Evolutionary conservation across 164 flowering plant species (phyloP).

Genomic region (Aristolochia fimbriata): DNA sequence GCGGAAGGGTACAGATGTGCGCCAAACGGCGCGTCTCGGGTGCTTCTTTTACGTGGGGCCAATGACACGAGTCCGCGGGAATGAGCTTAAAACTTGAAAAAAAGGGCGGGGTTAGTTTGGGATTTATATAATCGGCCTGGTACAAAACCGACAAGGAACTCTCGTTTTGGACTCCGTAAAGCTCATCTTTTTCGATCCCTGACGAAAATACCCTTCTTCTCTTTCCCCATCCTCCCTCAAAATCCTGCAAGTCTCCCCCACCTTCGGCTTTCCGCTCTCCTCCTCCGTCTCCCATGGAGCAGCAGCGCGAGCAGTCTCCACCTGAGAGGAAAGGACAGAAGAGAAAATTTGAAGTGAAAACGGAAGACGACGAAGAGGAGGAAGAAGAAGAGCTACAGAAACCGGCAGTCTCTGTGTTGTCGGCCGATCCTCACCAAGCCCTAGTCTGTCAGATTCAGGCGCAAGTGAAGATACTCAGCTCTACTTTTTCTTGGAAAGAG

Average conservation of each 20-base stretch:
- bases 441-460: constrained; percentile 31
- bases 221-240: constrained; percentile 1
- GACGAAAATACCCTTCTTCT: not conserved
- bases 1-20: no score
- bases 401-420: constrained; percentile 15
- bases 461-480: constrained; percentile 47
- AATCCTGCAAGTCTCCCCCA: constrained; percentile 3
- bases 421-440: constrained; percentile 27
- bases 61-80: no score
- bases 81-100: no score
- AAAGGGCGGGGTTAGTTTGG: not conserved
- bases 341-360: constrained; percentile 57
- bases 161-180: not conserved
- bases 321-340: constrained; percentile 67
- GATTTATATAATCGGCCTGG: not conserved
- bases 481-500: constrained; percentile 57
- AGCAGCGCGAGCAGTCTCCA: constrained; percentile 9
- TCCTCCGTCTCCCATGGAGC: constrained; percentile 31
- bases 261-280: not conserved
- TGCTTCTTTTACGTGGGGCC: no score
- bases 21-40: no score
- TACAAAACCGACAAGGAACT: not conserved
- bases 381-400: constrained; percentile 18
- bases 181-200: not conserved
- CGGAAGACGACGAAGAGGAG: constrained; percentile 29